Evolutionary conservation across 1,284 basidiomycete genomes (phyloP).

Genomic region (Cutaneotrichosporon cutaneum): DNA sequence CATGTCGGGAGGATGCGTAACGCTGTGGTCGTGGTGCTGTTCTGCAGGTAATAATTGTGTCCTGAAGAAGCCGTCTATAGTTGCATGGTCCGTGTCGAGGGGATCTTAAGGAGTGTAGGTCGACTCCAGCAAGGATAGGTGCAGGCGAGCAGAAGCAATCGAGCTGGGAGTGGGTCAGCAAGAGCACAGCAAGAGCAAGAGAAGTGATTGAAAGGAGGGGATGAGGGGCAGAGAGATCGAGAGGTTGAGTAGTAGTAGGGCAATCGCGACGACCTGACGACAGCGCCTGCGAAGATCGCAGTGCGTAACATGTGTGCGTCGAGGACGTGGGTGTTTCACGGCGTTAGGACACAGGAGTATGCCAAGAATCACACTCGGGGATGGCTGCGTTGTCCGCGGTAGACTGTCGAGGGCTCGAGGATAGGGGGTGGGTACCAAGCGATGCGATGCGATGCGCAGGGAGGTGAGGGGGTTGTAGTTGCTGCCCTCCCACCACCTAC

Average conservation of each 20-base stretch:
- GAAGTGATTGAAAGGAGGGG: neutral
- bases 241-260: neutral
- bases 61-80: conserved; percentile 14
- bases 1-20: conserved; percentile 30
- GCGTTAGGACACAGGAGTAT: no score
- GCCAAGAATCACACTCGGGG: no score
- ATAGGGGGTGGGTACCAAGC: no score
- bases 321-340: no score
- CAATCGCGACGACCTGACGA: no score
- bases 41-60: conserved; percentile 11
- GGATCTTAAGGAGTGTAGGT: conserved; percentile 26
- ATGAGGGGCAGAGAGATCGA: neutral
- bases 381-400: neutral
- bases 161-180: conserved; percentile 2
- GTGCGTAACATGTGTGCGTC: no score
- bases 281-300: no score
- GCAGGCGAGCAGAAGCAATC: neutral
- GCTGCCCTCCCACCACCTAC: no score
- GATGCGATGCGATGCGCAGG: neutral
- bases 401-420: no score
- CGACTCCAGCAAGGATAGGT: neutral
- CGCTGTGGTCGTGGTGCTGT: neutral
- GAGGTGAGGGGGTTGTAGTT: no score
- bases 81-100: conserved; percentile 33
- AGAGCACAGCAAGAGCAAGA: neutral